A percentile compares a stretch with the other conserved stretches of the same genome.
Conservation (phyloP, 1,139 yeast genomes). For the Arxiozyma bovina region DNA sequence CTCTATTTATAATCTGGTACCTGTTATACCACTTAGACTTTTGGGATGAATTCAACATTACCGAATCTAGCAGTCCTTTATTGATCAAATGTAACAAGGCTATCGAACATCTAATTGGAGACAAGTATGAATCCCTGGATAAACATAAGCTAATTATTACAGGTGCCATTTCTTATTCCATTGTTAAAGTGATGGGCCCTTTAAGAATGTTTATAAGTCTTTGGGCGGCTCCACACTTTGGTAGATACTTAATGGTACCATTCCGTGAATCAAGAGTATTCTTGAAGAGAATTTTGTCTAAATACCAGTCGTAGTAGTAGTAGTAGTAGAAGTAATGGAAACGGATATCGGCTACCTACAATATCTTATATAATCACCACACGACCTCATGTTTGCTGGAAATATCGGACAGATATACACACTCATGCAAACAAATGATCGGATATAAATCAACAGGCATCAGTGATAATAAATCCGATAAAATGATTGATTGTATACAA, state of each 20-base stretch:
- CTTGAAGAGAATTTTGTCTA: not conserved
- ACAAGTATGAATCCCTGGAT: slow-evolving; percentile 20
- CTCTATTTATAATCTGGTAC: slow-evolving; percentile 72
- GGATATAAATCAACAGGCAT: too few relatives aligned
- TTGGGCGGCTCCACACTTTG: slow-evolving; percentile 31
- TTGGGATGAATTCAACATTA: slow-evolving; percentile 14
- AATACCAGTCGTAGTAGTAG: not conserved
- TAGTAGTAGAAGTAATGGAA: not conserved
- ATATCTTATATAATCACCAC: not conserved
- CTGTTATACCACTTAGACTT: slow-evolving; percentile 49
- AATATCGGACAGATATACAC: too few relatives aligned
- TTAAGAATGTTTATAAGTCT: slow-evolving; percentile 26
- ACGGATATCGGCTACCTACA: not conserved
- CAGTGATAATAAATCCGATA: too few relatives aligned
- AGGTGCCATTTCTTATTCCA: slow-evolving; percentile 83
- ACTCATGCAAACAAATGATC: too few relatives aligned
- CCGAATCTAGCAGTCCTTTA: slow-evolving; percentile 9
- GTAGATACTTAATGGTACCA: slow-evolving; percentile 20
- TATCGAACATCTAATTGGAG: slow-evolving; percentile 26
- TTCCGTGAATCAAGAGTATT: slow-evolving; percentile 12
- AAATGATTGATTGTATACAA: too few relatives aligned
- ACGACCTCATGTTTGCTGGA: too few relatives aligned
- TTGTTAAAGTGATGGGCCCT: slow-evolving; percentile 47
- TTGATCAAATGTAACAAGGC: slow-evolving; percentile 21
- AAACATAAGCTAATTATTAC: slow-evolving; percentile 44